phyloP scores from a whole-genome alignment of 106 monocot genomes.

The Gastrodia elata region DNA sequence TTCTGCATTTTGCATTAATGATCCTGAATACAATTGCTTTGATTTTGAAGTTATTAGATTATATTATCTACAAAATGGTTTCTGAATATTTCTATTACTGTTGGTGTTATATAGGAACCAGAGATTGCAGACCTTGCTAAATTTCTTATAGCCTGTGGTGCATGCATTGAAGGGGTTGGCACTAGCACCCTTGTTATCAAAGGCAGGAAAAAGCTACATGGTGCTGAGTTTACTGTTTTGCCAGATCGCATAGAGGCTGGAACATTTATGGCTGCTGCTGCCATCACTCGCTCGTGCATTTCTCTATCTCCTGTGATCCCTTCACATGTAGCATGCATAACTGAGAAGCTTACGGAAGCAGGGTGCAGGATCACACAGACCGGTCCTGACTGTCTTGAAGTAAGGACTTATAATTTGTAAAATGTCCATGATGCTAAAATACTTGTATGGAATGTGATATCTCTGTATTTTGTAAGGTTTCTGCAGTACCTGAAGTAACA shows the following conservation, averaged over 20 bases:
- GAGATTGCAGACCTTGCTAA: conserved; percentile 44
- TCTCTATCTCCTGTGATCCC: conserved; percentile 41
- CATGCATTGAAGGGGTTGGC: conserved; percentile 34
- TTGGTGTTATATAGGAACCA: conserved; percentile 30
- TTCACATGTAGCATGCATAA: conserved; percentile 17
- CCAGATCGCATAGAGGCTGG: conserved; percentile 52
- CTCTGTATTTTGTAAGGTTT: conserved; percentile 19
- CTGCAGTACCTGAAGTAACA: conserved; percentile 12
- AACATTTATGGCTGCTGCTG: conserved; percentile 51
- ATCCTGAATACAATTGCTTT: not conserved
- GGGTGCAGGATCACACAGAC: conserved; percentile 36
- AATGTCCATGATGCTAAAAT: not conserved
- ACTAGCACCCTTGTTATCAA: conserved; percentile 28
- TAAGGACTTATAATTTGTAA: conserved; percentile 5
- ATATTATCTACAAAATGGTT: not conserved
- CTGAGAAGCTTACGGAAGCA: conserved; percentile 30
- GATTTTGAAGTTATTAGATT: not conserved
- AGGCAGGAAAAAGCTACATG: conserved; percentile 28
- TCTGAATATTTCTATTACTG: not conserved
- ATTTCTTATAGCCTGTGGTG: conserved; percentile 42
- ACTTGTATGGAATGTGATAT: not conserved
- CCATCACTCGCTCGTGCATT: conserved; percentile 38
- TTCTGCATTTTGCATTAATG: not conserved
- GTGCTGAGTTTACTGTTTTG: conserved; percentile 26
- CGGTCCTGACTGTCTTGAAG: conserved; percentile 21